These are phyloP conservation scores for Nissolia schottii DNA, from an alignment of 306 rosid species.

Conservation along the genomic window DNA sequence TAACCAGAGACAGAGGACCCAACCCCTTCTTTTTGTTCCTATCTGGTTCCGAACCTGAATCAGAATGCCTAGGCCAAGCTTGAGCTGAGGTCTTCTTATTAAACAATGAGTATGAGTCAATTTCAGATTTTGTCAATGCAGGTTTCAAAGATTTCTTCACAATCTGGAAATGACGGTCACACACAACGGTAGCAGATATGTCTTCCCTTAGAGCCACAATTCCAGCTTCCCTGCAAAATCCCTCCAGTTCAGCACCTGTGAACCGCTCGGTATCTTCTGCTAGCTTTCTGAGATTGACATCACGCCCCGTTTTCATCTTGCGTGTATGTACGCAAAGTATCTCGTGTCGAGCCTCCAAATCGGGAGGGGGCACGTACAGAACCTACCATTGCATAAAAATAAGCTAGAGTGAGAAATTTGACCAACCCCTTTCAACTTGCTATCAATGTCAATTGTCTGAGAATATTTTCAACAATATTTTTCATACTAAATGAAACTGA, in stretches of 20 bases:
- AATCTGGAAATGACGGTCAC: conserved; percentile 58
- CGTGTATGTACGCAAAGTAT: conserved; percentile 77
- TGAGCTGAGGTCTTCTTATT: conserved; percentile 45
- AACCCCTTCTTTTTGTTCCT: not conserved
- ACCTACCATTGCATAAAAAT: conserved; percentile 45
- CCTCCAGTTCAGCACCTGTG: conserved; percentile 91
- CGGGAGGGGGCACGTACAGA: conserved; percentile 90
- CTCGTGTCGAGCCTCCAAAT: conserved; percentile 74
- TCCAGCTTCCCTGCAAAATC: conserved; percentile 85
- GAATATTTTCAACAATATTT: not conserved
- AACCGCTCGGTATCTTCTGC: conserved; percentile 76
- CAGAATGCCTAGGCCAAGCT: conserved; percentile 15
- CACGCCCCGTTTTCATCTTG: conserved; percentile 47
- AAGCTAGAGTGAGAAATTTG: conserved; percentile 1
- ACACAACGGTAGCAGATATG: conserved; percentile 55
- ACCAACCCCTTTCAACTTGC: not conserved
- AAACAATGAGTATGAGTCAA: conserved; percentile 53
- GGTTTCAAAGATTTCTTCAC: conserved; percentile 66
- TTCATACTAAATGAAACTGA: not conserved
- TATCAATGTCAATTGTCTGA: not conserved
- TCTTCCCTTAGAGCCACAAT: conserved; percentile 78
- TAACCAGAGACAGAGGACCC: conserved; percentile 25
- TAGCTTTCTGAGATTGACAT: conserved; percentile 60
- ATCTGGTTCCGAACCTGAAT: conserved; percentile 12
- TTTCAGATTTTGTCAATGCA: conserved; percentile 47